Conservation (phyloP, 768 basidiomycete genomes). For the Tricholoma hemisulphureum region DNA sequence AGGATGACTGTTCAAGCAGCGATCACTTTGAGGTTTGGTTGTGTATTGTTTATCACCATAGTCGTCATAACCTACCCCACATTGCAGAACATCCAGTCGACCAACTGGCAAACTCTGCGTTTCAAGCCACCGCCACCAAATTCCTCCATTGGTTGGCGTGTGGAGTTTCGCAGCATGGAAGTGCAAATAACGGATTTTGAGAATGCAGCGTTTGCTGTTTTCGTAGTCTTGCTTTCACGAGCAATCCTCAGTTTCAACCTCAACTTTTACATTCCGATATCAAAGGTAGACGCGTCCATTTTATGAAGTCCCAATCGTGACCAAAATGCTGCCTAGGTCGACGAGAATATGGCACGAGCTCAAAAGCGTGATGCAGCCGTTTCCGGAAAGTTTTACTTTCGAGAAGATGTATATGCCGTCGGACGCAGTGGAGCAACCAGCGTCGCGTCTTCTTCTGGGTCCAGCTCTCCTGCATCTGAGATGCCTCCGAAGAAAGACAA, state of each 20-base stretch:
- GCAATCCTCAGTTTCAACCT: slow-evolving; percentile 89
- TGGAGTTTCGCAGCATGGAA: slow-evolving; percentile 99
- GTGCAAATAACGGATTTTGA: slow-evolving; percentile 99
- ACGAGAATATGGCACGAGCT: slow-evolving; percentile 93
- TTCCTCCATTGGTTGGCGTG: slow-evolving; percentile 94
- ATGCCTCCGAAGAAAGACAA: slow-evolving; percentile 52
- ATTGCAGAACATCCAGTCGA: slow-evolving; percentile 92
- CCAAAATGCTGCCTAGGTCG: slow-evolving; percentile 58
- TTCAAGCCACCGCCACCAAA: slow-evolving; percentile 98
- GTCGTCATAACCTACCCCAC: slow-evolving; percentile 1
- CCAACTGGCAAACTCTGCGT: slow-evolving; percentile 98
- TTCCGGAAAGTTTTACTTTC: slow-evolving; percentile 83
- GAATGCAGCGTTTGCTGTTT: slow-evolving; percentile 95
- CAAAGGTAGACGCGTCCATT: slow-evolving; percentile 57
- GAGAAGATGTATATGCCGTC: slow-evolving; percentile 76
- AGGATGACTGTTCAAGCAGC: slow-evolving; percentile 82
- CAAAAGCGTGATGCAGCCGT: slow-evolving; percentile 78
- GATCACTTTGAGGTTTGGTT: slow-evolving; percentile 90
- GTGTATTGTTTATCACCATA: not conserved
- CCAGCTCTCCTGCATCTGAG: slow-evolving; percentile 36
- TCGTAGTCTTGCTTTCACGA: slow-evolving; percentile 90
- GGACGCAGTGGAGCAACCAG: slow-evolving; percentile 44
- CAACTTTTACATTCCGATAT: slow-evolving; percentile 96
- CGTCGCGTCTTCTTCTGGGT: slow-evolving; percentile 46
- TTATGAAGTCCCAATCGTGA: not conserved